Evolutionary conservation across 352 stramenopile genomes (phyloP), one percentile per base, ranked within the genome.

Genomic region (Phytopythium mirpurense): DNA sequence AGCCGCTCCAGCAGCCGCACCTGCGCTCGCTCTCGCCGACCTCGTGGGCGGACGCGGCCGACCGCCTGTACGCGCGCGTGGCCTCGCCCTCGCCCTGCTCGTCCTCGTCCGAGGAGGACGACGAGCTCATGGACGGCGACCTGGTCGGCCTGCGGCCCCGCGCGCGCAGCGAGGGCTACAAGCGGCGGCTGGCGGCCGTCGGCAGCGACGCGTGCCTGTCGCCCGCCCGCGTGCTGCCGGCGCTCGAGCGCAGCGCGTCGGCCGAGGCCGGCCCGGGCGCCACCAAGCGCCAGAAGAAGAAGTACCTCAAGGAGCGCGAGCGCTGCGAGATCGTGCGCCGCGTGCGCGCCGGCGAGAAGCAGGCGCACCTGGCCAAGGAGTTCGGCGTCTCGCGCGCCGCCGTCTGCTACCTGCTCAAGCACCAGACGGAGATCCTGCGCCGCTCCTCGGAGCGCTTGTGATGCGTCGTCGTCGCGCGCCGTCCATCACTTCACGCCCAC

Each of bases 261-360:
- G 41, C 60, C 36, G 58, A 54, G 18, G 47, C 57, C 36, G 62
- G 57, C 2, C 51, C 65, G 2, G 35, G n/a, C 34, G 48, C 32
- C 31, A 44, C 31, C 50, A 75, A 78, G 62, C 63, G 69, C 52
- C 56, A 53, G 16, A 82, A 85, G 69, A 85, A 85, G 65, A 85
- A 83, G 66, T 86, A 86, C 63, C 63, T 86, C 14, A 82, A 83
- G 62, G 75, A 86, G 49, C 59, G 56, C 36, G 71, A 86, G 55
- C 75, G 75, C 45, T 81, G 68, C 54, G 73, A 84, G 61, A 86
- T 86, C 51, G 69, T 86, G 59, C 71, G 68, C 27, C 72, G 75
- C 38, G 68, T 84, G 54, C 66, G 63, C n/a, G 64, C 60, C 9
- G 75, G 75, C 14, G 75, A 83, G 59, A 83, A 82, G 59, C 75